A percentile compares a stretch with the other conserved stretches of the same genome.
Evolutionary conservation across 1,139 yeast genomes (phyloP).

Genomic region (Pneumocystis oryctolagi): DNA sequence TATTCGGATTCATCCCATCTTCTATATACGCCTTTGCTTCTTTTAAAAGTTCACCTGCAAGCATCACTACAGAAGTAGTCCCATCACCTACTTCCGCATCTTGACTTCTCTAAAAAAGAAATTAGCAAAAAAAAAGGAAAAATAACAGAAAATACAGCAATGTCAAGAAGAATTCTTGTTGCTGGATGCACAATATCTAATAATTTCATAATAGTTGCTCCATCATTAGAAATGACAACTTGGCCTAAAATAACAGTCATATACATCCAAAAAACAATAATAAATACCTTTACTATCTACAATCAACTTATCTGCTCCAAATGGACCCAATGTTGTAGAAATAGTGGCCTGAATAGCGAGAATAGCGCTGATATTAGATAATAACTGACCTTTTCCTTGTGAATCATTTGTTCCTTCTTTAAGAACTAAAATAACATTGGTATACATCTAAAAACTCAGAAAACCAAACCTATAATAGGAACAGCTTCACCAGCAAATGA

Average conservation of each 20-base stretch:
- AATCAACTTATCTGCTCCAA: slow-evolving; percentile 63
- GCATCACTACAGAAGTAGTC: slow-evolving; percentile 83
- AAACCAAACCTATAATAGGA: slow-evolving; percentile 12
- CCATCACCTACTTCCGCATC: slow-evolving; percentile 99
- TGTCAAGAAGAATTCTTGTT: slow-evolving; percentile 86
- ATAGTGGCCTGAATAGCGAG: slow-evolving; percentile 91
- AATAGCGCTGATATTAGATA: slow-evolving; percentile 92
- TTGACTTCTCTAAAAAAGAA: slow-evolving; percentile 45
- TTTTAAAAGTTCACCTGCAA: slow-evolving; percentile 88
- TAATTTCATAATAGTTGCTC: slow-evolving; percentile 77
- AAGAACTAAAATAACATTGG: slow-evolving; percentile 57
- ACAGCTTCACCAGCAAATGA: slow-evolving; percentile 5
- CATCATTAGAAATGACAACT: slow-evolving; percentile 93
- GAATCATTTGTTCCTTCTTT: slow-evolving; percentile 96
- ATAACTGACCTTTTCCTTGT: slow-evolving; percentile 91
- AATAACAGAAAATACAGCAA: slow-evolving; percentile 30
- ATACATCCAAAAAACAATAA: slow-evolving; percentile 42
- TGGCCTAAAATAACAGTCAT: slow-evolving; percentile 40
- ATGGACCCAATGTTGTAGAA: slow-evolving; percentile 89
- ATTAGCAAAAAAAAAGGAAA: neutral
- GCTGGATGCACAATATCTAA: slow-evolving; percentile 97
- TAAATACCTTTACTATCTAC: slow-evolving; percentile 9
- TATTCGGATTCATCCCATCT: slow-evolving; percentile 86
- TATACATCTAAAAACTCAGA: neutral
- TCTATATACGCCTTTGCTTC: slow-evolving; percentile 84